These are phyloP conservation scores for Cyclotella choctawhatcheeana DNA, from an alignment of 108 stramenopile species.

Conservation along the genomic window DNA sequence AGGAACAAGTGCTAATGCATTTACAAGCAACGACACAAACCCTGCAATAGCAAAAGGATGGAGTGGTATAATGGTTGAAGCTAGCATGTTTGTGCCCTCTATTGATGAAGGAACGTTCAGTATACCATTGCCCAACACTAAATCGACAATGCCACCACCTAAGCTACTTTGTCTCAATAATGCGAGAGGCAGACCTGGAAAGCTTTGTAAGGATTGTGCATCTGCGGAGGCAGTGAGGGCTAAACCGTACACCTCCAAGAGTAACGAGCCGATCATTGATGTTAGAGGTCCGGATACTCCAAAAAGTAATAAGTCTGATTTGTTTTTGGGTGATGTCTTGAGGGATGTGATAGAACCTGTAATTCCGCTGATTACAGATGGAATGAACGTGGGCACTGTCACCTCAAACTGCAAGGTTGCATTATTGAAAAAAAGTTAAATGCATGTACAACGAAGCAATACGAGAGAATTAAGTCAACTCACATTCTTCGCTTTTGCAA, in stretches of 20 bases:
- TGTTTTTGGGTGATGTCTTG: constrained; percentile 73
- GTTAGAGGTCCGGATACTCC: constrained; percentile 73
- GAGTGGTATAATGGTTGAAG: constrained; percentile 68
- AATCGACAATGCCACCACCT: constrained; percentile 78
- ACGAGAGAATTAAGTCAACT: too few relatives aligned
- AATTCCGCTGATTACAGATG: constrained; percentile 77
- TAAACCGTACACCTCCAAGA: constrained; percentile 61
- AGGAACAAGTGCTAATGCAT: constrained; percentile 74
- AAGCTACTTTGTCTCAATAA: constrained; percentile 79
- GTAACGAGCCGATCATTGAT: constrained; percentile 70
- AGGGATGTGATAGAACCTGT: constrained; percentile 76
- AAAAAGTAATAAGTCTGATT: constrained; percentile 79
- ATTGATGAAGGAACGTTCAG: constrained; percentile 78
- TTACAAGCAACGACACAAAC: constrained; percentile 74
- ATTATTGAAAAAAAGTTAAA: not conserved
- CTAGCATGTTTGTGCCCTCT: constrained; percentile 51
- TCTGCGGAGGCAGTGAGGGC: constrained; percentile 63
- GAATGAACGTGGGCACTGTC: constrained; percentile 79
- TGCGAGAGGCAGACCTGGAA: constrained; percentile 75
- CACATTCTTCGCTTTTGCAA: constrained; percentile 59
- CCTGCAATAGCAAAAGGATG: constrained; percentile 88
- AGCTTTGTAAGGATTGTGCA: constrained; percentile 45
- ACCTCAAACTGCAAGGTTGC: constrained; percentile 57
- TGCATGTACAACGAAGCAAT: too few relatives aligned
- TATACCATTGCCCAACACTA: constrained; percentile 65